Conservation (phyloP, 208 protist genomes). For the Crithidia acanthocephali region DNA sequence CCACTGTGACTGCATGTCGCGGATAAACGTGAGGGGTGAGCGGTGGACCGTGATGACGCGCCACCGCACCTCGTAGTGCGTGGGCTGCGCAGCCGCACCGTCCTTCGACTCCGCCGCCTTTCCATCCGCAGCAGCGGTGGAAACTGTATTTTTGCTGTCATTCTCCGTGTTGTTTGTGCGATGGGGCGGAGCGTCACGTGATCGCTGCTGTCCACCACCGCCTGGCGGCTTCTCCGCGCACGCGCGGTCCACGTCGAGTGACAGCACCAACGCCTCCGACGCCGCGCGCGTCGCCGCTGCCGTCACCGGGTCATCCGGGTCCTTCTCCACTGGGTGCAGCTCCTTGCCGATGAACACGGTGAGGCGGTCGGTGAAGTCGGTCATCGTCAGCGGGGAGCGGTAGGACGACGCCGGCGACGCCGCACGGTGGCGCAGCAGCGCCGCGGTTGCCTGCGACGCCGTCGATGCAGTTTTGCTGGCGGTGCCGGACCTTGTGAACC, state of each 20-base stretch:
- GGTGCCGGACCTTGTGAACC: too few species aligned
- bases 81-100: background rate
- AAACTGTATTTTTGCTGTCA: background rate
- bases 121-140: background rate
- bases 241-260: slow-evolving; percentile 1
- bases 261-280: slow-evolving; percentile 2
- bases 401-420: background rate
- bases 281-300: background rate
- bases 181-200: background rate
- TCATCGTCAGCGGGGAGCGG: slow-evolving; percentile 25
- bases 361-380: slow-evolving; percentile 50
- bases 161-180: too few species aligned
- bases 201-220: background rate
- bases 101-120: too few species aligned
- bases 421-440: background rate
- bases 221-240: background rate
- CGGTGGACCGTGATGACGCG: slow-evolving; percentile 66
- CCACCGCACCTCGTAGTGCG: slow-evolving; percentile 31
- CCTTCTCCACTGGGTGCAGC: slow-evolving; percentile 28
- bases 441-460: background rate
- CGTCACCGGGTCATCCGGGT: background rate
- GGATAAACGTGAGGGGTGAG: slow-evolving; percentile 48
- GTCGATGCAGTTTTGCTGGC: background rate
- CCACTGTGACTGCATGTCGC: slow-evolving; percentile 48
- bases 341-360: slow-evolving; percentile 52